phyloP scores from a whole-genome alignment of 768 basidiomycete species.

The Mrakia frigida region DNA sequence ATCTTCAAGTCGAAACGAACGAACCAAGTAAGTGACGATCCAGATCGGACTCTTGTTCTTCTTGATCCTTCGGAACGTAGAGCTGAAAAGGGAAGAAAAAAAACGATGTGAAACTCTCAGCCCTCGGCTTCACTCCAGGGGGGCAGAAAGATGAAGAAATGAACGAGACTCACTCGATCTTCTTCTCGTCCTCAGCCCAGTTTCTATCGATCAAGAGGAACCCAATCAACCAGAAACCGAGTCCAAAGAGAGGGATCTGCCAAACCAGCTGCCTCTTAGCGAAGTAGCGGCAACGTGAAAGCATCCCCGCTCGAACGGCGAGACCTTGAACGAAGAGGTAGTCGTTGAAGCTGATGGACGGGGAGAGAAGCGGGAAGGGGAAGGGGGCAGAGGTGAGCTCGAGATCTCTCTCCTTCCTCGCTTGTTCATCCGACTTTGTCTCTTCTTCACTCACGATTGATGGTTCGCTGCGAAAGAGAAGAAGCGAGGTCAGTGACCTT shows the following conservation, averaged over 20 bases:
- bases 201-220: constrained; percentile 16
- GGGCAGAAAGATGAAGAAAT: background rate
- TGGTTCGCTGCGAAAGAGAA: constrained; percentile 6
- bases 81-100: background rate
- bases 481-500: background rate
- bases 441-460: background rate
- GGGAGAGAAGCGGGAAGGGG: background rate
- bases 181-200: constrained; percentile 18
- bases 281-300: constrained; percentile 14
- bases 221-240: constrained; percentile 14
- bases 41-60: constrained; percentile 1
- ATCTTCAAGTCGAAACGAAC: background rate
- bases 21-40: constrained; percentile 12
- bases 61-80: constrained; percentile 8
- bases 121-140: background rate
- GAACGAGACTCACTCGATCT: constrained; percentile 16
- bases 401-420: background rate
- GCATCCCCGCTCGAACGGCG: constrained; percentile 10
- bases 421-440: background rate
- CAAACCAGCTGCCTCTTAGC: constrained; percentile 22
- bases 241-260: constrained; percentile 17
- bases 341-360: constrained; percentile 8
- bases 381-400: background rate
- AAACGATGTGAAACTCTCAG: background rate
- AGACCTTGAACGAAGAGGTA: constrained; percentile 20